Evolutionary conservation across 139 green algal genomes (phyloP).

Genomic region (Auxenochlorella pyrenoidosa): DNA sequence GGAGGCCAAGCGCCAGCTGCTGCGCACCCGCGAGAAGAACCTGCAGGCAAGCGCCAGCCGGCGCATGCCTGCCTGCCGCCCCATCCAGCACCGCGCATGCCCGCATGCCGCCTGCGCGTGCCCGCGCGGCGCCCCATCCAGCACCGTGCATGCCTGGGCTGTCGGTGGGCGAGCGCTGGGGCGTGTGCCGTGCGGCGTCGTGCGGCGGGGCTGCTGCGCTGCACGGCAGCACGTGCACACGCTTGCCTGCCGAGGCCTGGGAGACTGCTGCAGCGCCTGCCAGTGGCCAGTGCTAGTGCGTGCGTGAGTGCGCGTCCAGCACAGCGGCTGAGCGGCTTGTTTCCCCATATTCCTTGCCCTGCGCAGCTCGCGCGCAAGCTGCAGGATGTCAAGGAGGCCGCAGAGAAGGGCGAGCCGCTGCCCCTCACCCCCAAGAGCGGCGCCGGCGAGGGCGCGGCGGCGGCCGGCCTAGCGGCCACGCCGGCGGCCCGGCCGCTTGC

Average conservation of each 20-base stretch:
- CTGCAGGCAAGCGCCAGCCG: background rate
- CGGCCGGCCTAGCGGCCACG: background rate
- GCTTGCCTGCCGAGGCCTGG: background rate
- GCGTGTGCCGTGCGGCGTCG: too few relatives aligned
- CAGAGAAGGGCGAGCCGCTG: slow-evolving; percentile 11
- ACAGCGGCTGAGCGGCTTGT: background rate
- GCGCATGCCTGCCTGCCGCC: too few relatives aligned
- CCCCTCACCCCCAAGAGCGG: slow-evolving; percentile 11
- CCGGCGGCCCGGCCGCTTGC: background rate
- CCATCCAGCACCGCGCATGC: too few relatives aligned
- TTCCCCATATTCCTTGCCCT: background rate
- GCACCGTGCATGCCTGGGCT: too few relatives aligned
- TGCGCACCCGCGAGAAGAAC: slow-evolving; percentile 40
- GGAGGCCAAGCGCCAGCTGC: slow-evolving; percentile 52
- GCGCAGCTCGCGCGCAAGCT: slow-evolving; percentile 19
- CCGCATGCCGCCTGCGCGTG: too few relatives aligned
- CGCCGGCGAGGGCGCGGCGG: background rate
- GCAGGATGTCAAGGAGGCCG: background rate
- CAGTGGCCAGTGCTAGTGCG: too few relatives aligned
- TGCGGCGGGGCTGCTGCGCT: background rate
- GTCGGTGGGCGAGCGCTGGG: too few relatives aligned
- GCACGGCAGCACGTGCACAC: background rate
- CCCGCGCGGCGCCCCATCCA: too few relatives aligned
- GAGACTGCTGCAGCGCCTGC: background rate
- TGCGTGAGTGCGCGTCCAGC: too few relatives aligned